A percentile compares a stretch with the other conserved stretches of the same genome.
Evolutionary conservation across 306 rosid genomes (phyloP).

Genomic region (Acacia confusa): DNA sequence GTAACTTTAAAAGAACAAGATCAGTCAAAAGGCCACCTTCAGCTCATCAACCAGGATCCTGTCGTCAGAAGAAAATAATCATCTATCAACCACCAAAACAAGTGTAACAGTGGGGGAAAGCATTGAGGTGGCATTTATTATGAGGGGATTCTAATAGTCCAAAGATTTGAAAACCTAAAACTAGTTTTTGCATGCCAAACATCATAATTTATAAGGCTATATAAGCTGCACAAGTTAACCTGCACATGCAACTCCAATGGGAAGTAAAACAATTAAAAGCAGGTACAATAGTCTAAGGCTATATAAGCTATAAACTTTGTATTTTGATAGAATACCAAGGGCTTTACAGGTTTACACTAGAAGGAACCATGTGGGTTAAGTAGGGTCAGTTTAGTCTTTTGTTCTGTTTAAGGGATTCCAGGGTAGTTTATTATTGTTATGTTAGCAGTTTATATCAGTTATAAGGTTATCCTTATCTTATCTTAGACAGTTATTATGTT

Average conservation of each 20-base stretch:
- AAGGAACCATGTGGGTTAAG: no score
- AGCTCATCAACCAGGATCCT: slow-evolving; percentile 35
- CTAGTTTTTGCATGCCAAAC: background rate
- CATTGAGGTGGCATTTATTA: background rate
- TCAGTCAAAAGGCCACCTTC: slow-evolving; percentile 31
- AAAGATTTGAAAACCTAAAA: background rate
- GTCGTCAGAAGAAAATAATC: slow-evolving; percentile 7
- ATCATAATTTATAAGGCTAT: no score
- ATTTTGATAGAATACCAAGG: background rate
- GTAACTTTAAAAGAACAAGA: slow-evolving; percentile 31
- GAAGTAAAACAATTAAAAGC: background rate
- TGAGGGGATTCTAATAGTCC: background rate
- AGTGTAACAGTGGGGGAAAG: background rate
- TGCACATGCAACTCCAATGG: background rate
- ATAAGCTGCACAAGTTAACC: no score
- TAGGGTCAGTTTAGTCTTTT: no score
- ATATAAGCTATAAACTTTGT: background rate
- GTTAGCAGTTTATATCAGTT: no score
- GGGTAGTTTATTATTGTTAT: no score
- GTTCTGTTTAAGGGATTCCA: no score
- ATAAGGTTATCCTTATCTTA: no score
- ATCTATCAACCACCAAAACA: slow-evolving; percentile 7
- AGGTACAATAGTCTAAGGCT: background rate
- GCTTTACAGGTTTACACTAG: no score
- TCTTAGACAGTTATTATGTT: no score